A percentile compares a stretch with the other conserved stretches of the same genome.
phyloP scores from a whole-genome alignment of 352 stramenopile species.

The Phytophthora pini region DNA sequence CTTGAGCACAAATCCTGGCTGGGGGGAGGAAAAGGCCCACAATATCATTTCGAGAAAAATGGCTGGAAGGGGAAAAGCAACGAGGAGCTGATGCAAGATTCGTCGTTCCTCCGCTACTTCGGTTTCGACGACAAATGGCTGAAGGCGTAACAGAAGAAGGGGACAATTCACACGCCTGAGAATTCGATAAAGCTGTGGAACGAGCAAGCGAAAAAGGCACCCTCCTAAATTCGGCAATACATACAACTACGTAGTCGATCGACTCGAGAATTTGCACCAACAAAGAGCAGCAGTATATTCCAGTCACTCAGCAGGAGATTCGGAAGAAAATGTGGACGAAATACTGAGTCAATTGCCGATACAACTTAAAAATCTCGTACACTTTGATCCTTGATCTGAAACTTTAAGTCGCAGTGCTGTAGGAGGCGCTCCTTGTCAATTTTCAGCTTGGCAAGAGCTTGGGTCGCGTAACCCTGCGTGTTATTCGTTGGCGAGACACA shows the following conservation, averaged over 20 bases:
- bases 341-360: too few species aligned
- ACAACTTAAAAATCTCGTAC: too few species aligned
- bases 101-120: conserved; percentile 2
- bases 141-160: conserved; percentile 14
- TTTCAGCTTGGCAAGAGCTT: conserved; percentile 51
- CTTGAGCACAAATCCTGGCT: conserved; percentile 17
- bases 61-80: conserved; percentile 1
- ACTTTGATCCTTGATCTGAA: too few species aligned
- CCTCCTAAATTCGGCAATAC: neutral
- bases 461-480: conserved; percentile 50
- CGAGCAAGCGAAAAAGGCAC: conserved; percentile 9
- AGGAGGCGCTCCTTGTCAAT: conserved; percentile 36
- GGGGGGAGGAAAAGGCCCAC: neutral
- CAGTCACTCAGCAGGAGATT: too few species aligned
- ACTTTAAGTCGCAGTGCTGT: neutral
- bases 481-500: conserved; percentile 63
- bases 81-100: neutral
- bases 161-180: neutral
- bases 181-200: neutral
- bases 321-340: too few species aligned
- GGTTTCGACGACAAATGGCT: conserved; percentile 17
- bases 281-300: too few species aligned
- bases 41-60: neutral
- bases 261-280: too few species aligned
- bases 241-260: neutral